Evolutionary conservation across 139 green algal genomes (phyloP).

Genomic region (Coelastrella sp.): DNA sequence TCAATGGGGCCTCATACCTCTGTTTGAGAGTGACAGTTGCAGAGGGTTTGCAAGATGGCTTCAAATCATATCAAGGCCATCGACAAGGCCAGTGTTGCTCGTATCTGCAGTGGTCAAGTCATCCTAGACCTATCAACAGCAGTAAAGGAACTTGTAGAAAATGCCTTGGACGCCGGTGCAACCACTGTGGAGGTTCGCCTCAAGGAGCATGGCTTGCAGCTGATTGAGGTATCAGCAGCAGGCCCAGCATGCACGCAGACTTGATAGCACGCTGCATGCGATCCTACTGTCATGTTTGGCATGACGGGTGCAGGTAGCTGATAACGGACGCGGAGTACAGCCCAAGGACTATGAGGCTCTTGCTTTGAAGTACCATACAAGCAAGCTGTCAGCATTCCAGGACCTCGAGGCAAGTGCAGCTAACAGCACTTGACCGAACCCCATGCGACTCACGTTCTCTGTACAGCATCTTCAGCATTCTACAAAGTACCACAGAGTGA

Average conservation of each 20-base stretch:
- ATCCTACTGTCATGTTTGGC: background rate
- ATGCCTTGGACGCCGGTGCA: constrained; percentile 94
- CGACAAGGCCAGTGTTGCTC: constrained; percentile 70
- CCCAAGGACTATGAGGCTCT: constrained; percentile 79
- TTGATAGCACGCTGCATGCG: background rate
- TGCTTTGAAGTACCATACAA: constrained; percentile 96
- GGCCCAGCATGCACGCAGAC: background rate
- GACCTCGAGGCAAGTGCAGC: constrained; percentile 78
- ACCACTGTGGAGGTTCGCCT: constrained; percentile 92
- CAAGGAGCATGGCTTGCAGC: constrained; percentile 87
- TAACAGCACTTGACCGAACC: no score
- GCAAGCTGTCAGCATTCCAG: constrained; percentile 87
- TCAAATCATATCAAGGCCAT: constrained; percentile 72
- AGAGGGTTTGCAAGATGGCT: no score
- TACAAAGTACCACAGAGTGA: no score
- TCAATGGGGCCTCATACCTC: no score
- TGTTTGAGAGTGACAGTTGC: no score
- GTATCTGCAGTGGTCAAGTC: constrained; percentile 93
- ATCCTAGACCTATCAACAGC: constrained; percentile 90
- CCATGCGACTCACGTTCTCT: no score
- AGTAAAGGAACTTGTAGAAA: constrained; percentile 97
- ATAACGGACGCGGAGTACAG: constrained; percentile 92
- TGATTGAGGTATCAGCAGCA: constrained; percentile 79
- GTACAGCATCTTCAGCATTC: no score
- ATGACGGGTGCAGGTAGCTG: constrained; percentile 69